Base-by-base conservation (phyloP, 2,329 filamentous ascomycete genomes). In the Trichoderma asperellum region DNA sequence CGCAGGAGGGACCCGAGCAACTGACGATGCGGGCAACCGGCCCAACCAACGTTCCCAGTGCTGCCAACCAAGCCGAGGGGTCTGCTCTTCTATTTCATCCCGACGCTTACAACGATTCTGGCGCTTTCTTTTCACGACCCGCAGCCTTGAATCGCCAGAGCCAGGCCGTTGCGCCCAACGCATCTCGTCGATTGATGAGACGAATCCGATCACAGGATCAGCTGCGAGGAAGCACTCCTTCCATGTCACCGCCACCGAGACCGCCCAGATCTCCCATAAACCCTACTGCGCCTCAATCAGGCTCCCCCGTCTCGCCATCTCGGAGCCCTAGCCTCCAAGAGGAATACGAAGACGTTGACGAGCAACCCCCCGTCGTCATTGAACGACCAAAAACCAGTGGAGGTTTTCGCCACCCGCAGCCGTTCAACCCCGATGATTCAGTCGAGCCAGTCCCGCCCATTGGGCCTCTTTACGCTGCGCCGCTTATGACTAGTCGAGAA, bases 241-340 rank as follows among this genome's bases (percentile, higher is more conserved):
- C 84, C 43, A 84, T 84, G 53, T 85, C 85, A 49, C 83, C 84
- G 14, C 77, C 65, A 16, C 71, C 59, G 2, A 60, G 79, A 21
- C 79, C 80, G 34, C 77, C 80, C 3, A 81, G 85, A 66, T 85
- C 84, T 14, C 83, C 83, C 14, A 78, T 79, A 32, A 27, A 57
- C 10, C 78, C 81, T 77, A 72, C 21, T 68, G 70, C 55, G 34
- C 73, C 73, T 12, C 78, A 71, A 72, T 78, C 64, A 73, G 76
- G 75, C 18, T 80, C 83, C 2, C 82, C 85, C 3, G 76, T 83
- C 14, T 82, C 84, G 4, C 87, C 86, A 5, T 83, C 85, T 4
- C 84, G 87, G 27, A 78, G 84, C 27, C 89, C 87, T 0, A 89
- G 88, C 73, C 84, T 87, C 14, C 78, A 82, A 16, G 86, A 83